Conservation (phyloP, 306 rosid species). For the Castanea sativa region DNA sequence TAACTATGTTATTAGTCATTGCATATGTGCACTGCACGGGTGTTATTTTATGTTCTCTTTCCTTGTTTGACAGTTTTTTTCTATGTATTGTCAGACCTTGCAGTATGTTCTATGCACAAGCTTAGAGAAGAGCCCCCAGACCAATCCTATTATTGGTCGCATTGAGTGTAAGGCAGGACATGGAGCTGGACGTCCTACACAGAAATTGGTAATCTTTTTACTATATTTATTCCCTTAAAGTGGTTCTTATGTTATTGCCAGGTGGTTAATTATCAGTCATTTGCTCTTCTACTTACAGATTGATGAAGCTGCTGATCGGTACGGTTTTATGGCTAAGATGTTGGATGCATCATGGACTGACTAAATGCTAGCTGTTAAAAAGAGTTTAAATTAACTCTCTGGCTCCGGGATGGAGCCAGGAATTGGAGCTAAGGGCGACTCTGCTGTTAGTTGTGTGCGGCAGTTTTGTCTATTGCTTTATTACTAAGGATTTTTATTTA, state of each 20-base stretch:
- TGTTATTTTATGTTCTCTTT: background rate
- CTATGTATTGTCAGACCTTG: constrained; percentile 48
- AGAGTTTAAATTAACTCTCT: too few species aligned
- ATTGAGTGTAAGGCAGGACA: constrained; percentile 92
- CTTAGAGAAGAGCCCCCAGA: constrained; percentile 75
- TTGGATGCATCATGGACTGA: constrained; percentile 46
- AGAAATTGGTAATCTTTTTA: constrained; percentile 56
- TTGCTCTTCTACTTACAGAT: constrained; percentile 31
- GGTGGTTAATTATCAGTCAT: background rate
- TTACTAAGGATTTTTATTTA: too few species aligned
- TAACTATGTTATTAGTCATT: background rate
- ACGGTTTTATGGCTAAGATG: constrained; percentile 57
- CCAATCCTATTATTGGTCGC: constrained; percentile 87
- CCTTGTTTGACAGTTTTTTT: background rate
- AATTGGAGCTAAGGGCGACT: too few species aligned
- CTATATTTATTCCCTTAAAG: background rate
- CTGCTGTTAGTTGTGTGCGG: too few species aligned
- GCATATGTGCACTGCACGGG: background rate
- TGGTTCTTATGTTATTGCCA: background rate
- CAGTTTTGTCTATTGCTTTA: too few species aligned
- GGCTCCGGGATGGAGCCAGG: too few species aligned
- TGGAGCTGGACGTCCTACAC: constrained; percentile 86
- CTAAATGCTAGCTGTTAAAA: background rate
- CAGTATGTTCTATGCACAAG: constrained; percentile 69
- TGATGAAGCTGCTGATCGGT: constrained; percentile 60